Evolutionary conservation across 768 basidiomycete species (phyloP), one percentile per base, ranked within the genome.

Genomic region (Tremella mesenterica): DNA sequence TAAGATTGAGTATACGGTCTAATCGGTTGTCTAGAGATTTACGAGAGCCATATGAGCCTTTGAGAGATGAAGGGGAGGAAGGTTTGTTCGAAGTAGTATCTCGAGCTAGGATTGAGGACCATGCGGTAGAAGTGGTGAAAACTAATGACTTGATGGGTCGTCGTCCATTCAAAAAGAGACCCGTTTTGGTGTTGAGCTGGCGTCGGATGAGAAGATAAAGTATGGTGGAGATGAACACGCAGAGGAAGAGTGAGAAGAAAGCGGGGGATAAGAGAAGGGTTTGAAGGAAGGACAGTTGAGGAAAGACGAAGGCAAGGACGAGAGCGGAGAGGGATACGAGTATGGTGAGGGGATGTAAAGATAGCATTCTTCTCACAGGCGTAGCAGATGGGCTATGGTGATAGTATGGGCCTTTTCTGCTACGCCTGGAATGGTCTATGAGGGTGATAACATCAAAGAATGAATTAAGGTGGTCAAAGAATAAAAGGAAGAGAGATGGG

Each of bases 61-160:
- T 4, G 8, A 4, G 38, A n/a, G 14, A 5, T 5, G 4, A 18
- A n/a, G 38, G 82, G 0, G 84, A 81, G 3, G 82, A 75, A 53
- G 78, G 81, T 60, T 84, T 81, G 2, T 86, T 86, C 91, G 90
- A 93, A 71, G 85, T 83, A n/a, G 87, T n/a, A n/a, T n/a, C 87
- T 28, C 90, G 82, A 41, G 81, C 89, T 47, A 87, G 77, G 44
- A 88, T 85, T 0, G 85, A 89, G 65, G 91, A 87, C 91, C 91
- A 95, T 28, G 90, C 91, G 52, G 91, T 88, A 23, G 89, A 88
- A 2, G 89, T 89, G 3, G 88, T 88, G 76, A 95, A 93, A 2
- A 81, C 80, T 44, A 91, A 78, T 0, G 87, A 30, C 56, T 45
- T 29, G 27, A 44, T 36, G 54, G 18, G 38, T 43, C 48, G n/a